A percentile compares a stretch with the other conserved stretches of the same genome.
These are phyloP conservation scores for Ogataea trehaloabstinens DNA, from an alignment of 805 yeast species.

Conservation along the genomic window DNA sequence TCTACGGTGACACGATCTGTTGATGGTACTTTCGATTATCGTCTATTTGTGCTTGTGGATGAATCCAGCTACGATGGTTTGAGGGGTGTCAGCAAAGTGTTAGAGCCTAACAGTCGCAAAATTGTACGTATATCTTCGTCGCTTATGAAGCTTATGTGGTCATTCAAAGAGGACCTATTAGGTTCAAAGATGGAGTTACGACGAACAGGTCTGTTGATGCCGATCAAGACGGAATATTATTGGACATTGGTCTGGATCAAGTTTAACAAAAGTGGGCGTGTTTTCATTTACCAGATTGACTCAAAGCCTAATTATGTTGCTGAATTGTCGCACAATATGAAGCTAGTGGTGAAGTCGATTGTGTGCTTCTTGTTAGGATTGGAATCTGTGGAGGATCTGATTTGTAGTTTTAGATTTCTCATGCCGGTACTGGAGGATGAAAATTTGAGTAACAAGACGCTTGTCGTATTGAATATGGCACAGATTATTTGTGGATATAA, in stretches of 20 bases:
- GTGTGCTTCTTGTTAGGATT: conserved; percentile 17
- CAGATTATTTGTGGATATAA: conserved; percentile 21
- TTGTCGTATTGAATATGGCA: conserved; percentile 15
- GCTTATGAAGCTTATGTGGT: not conserved
- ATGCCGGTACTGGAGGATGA: conserved; percentile 27
- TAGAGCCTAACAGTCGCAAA: not conserved
- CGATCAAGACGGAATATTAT: conserved; percentile 15
- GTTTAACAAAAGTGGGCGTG: conserved; percentile 16
- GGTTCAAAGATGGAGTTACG: conserved; percentile 6
- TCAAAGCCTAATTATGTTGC: conserved; percentile 16
- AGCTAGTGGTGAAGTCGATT: conserved; percentile 14
- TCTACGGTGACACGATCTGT: not conserved
- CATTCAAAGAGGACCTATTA: not conserved
- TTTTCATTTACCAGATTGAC: conserved; percentile 24
- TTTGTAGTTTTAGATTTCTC: conserved; percentile 13
- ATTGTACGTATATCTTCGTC: not conserved
- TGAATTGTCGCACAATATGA: conserved; percentile 16
- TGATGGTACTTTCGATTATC: not conserved
- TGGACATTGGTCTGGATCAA: conserved; percentile 30
- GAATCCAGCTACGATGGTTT: not conserved
- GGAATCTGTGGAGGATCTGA: conserved; percentile 12
- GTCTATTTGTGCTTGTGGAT: not conserved
- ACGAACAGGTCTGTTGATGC: conserved; percentile 19
- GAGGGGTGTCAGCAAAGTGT: not conserved
- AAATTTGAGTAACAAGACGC: conserved; percentile 13